Conservation (phyloP, 352 stramenopile genomes). For the Salisapilia sapeloensis region DNA sequence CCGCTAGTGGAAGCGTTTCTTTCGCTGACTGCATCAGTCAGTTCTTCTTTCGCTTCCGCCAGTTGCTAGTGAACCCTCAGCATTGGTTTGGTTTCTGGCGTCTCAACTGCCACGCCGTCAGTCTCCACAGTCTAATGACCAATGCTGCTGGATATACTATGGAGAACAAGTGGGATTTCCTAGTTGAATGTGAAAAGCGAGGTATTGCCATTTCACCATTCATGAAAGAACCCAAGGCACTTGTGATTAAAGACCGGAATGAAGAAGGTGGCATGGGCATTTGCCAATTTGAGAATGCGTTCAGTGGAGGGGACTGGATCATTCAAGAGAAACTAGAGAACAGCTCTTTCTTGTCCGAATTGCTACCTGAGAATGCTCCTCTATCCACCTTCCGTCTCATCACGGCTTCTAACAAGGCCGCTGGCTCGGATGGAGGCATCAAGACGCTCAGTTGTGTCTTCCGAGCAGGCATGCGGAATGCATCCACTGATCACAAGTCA, state of each 20-base stretch:
- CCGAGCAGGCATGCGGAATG: constrained; percentile 41
- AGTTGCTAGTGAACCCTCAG: constrained; percentile 75
- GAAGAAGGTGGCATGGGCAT: constrained; percentile 96
- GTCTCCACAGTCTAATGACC: constrained; percentile 88
- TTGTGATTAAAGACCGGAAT: constrained; percentile 96
- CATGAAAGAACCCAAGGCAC: constrained; percentile 72
- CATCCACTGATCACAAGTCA: constrained; percentile 92
- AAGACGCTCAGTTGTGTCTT: constrained; percentile 74
- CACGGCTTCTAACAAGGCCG: constrained; percentile 78
- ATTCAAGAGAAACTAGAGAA: constrained; percentile 95
- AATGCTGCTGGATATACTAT: constrained; percentile 86
- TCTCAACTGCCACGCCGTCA: constrained; percentile 91
- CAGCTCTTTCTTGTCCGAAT: constrained; percentile 76
- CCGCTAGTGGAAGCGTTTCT: constrained; percentile 34
- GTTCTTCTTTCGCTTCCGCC: constrained; percentile 77
- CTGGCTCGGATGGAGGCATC: constrained; percentile 38
- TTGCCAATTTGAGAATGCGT: constrained; percentile 95
- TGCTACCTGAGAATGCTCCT: constrained; percentile 87
- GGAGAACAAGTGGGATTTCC: constrained; percentile 98
- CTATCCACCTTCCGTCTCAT: constrained; percentile 98
- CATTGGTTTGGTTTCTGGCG: constrained; percentile 98
- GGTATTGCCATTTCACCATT: constrained; percentile 90
- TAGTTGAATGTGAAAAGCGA: constrained; percentile 82
- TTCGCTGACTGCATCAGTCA: constrained; percentile 60
- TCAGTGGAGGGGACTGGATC: constrained; percentile 88